A percentile compares a stretch with the other conserved stretches of the same genome.
Conservation (phyloP, 768 basidiomycete species). For the Termitomyces sp. region DNA sequence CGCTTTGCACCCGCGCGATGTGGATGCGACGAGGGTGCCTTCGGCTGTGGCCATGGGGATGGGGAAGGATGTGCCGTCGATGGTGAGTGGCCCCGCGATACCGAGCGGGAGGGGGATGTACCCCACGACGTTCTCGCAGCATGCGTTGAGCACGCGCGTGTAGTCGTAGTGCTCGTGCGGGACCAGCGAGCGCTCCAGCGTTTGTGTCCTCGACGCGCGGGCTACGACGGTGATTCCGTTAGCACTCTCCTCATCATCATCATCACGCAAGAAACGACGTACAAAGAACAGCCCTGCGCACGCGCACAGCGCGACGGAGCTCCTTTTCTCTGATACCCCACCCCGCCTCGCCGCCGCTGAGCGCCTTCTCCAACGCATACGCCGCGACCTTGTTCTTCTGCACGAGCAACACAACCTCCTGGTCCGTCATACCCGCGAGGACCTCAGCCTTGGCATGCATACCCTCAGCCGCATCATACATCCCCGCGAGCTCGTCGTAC, state of each 20-base stretch:
- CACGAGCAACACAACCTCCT: conserved; percentile 84
- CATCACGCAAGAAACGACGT: conserved; percentile 31
- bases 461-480: conserved; percentile 72
- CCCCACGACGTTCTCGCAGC: conserved; percentile 98
- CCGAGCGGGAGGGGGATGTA: conserved; percentile 96
- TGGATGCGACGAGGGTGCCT: conserved; percentile 95
- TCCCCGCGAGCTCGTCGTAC: conserved; percentile 71
- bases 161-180: conserved; percentile 90
- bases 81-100: conserved; percentile 89
- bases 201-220: conserved; percentile 78
- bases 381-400: conserved; percentile 91
- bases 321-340: conserved; percentile 30
- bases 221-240: conserved; percentile 43
- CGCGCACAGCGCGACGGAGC: conserved; percentile 77
- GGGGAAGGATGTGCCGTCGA: conserved; percentile 79
- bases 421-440: conserved; percentile 71
- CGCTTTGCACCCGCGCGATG: conserved; percentile 96
- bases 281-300: conserved; percentile 90
- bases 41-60: conserved; percentile 99
- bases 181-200: conserved; percentile 77
- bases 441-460: conserved; percentile 37
- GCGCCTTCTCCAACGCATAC: conserved; percentile 93
- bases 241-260: no score
- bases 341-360: conserved; percentile 56
- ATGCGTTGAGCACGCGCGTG: conserved; percentile 88